Base-by-base conservation (phyloP, 306 rosid species). In the Bauhinia variegata region DNA sequence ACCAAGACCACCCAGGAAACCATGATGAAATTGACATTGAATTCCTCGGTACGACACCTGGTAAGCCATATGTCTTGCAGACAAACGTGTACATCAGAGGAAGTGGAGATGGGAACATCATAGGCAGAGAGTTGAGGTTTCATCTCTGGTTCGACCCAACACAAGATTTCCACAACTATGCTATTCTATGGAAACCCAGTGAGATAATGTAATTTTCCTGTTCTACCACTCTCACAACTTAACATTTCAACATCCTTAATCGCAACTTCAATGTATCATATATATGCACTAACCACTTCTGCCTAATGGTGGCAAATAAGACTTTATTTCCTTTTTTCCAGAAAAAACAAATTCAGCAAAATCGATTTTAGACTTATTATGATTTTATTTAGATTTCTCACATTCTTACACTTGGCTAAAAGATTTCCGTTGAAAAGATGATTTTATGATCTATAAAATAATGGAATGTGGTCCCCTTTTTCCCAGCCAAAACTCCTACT, bases 131-230 rank as follows among this genome's bases (percentile, higher is more conserved):
- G 78, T 80, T 80, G 85, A 73, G 11, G 70, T 81, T 93, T 75
- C 92, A 90, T 52, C 95, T 93, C 69, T 93, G 99, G 99, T 90
- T 93, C 60, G 95, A 90, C 65, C 97, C 98, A 34, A 83, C 99
- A 9, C 76, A 86, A 70, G 85, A 85, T 60, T 93, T 83, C 72
- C 99, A 90, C 74, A 57, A 82, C 68, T 93, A 93, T 46, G 99
- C 96, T 18, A 64, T 93, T 51, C 73, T 86, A 4, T 93, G 97
- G 95, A 82, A 76, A 65, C 86, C 92, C 46, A 80, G 14, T 60
- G 97, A 93, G 81, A 93, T 93, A 82, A 88, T 90, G 99, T 90
- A 79, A 86, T 36, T 53, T 62, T 17, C 57, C 28, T 46, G 39
- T 70, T 18, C 60, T 65, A 34, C 32, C 36, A 37, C 31, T 31